Percentiles rank a stretch among this genome's conserved stretches.
Evolutionary conservation across 805 yeast genomes (phyloP).

Genomic region (Nakazawaea holstii): DNA sequence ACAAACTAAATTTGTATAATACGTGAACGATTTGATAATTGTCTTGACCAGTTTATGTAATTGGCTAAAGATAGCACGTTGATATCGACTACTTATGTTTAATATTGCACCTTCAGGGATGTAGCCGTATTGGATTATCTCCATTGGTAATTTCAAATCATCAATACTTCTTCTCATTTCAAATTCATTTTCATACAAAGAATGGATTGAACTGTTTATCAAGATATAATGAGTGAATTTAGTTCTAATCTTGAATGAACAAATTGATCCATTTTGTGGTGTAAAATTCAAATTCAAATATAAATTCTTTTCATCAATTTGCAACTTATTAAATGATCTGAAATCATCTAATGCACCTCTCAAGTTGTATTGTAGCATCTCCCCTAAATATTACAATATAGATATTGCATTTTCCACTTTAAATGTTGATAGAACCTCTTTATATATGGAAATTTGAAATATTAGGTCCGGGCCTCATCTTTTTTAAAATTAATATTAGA

Average conservation of each 20-base stretch:
- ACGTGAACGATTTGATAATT: background rate
- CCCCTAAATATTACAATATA: no score
- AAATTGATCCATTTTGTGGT: background rate
- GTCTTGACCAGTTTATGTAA: background rate
- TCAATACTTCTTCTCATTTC: background rate
- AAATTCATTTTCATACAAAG: background rate
- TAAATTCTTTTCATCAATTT: background rate
- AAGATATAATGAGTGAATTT: background rate
- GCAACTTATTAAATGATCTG: background rate
- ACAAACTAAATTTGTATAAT: conserved; percentile 1
- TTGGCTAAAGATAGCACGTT: no score
- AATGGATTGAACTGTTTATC: background rate
- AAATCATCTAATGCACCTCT: background rate
- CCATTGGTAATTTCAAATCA: background rate
- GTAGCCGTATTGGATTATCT: background rate
- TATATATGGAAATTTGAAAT: no score
- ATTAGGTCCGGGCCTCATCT: no score
- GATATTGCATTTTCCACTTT: no score
- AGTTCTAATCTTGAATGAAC: background rate
- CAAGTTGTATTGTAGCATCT: background rate
- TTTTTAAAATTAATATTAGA: no score
- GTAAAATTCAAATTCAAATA: background rate
- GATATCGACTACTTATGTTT: background rate
- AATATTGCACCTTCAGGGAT: background rate
- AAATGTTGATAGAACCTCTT: no score